Evolutionary conservation across 768 basidiomycete genomes (phyloP), one percentile per base, ranked within the genome.

Genomic region (Boletus rubroflammeus): DNA sequence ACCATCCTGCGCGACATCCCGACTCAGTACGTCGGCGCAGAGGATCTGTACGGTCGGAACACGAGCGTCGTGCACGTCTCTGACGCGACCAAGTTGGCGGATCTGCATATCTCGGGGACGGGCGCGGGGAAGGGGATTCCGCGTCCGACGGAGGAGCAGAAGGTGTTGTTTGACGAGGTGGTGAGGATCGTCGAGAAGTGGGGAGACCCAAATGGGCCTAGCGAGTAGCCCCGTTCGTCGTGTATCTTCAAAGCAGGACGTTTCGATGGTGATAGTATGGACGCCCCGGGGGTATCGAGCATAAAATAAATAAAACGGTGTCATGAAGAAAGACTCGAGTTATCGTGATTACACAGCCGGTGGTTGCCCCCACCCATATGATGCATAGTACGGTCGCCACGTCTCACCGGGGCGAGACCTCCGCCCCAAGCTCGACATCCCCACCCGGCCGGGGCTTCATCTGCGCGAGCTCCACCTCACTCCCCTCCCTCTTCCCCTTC

Each of bases 41-140:
- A 86, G 67, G 88, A 92, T 63, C 84, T 90, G 50, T 92, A 92
- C 58, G 84, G 84, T 1, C 57, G 82, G 58, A 76, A 88, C 66
- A 85, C 77, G 9, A 82, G 84, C 67, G 88, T 90, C 56, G 72
- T 78, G 6, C 85, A 81, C 73, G 75, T 71, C 7, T 80, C 49
- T 5, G 40, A 54, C 0, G 19, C 45, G 6, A 14, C 5, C 1
- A 2, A 9, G 13, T 13, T 36, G 14, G 15, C 3, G n/a, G 47
- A 49, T n/a, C 3, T 60, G 19, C 26, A 44, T 8, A 17, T 13
- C 10, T 78, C 58, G 77, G 80, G 88, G 2, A 84, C 83, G 62
- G 78, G 75, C 14, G 78, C 78, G 5, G 86, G 80, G 10, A 47
- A 21, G 7, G 82, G 82, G 59, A 46, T 58, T 1, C 76, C 78